Base-by-base conservation (phyloP, 345 rosid genomes). In the Rhodamnia rubescens region DNA sequence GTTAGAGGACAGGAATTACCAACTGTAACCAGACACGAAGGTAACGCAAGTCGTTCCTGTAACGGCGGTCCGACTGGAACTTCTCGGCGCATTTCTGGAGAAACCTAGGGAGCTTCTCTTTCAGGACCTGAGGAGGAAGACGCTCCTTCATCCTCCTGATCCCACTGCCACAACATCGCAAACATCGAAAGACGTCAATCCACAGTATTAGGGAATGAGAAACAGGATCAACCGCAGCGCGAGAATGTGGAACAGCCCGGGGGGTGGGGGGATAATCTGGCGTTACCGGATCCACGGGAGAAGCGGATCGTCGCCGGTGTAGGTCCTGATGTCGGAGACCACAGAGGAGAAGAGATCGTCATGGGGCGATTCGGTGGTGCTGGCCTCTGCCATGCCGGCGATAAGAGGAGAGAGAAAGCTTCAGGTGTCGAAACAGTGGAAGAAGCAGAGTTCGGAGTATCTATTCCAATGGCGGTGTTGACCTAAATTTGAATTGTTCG, bases 281-380 rank as follows among this genome's bases (percentile, higher is more conserved):
- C 18, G 86, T 87, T 91, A 95, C 99, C 96, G 92, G 88, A 97
- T 93, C 98, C 99, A 95, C 3, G 99, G 99, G 83, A 95, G 95
- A 55, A 97, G 94, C 74, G 94, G 93, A 81, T 97, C 98, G 81
- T 92, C 89, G 84, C 99, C 99, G 8, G 94, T 64, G 92, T 95
- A 95, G 84, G 96, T 89, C 88, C 95, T 90, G 90, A 97, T 95
- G 80, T 95, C 98, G 10, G 95, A 92, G 53, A 95, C 89, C 52
- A 95, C 61, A 44, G 99, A 93, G 88, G 96, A 89, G 87, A 97
- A 87, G 50, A 94, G 90, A 47, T 88, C 90, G 88, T 86, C 90
- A 87, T 85, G 88, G 85, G 86, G 88, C 74, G 7, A 88, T 89
- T 74, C 83, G 85, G 69, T 47, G 53, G 82, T 82, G 86, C 61